These are phyloP conservation scores for Scalesia atractyloides DNA, from an alignment of 129 eudicot genomes.

Conservation along the genomic window DNA sequence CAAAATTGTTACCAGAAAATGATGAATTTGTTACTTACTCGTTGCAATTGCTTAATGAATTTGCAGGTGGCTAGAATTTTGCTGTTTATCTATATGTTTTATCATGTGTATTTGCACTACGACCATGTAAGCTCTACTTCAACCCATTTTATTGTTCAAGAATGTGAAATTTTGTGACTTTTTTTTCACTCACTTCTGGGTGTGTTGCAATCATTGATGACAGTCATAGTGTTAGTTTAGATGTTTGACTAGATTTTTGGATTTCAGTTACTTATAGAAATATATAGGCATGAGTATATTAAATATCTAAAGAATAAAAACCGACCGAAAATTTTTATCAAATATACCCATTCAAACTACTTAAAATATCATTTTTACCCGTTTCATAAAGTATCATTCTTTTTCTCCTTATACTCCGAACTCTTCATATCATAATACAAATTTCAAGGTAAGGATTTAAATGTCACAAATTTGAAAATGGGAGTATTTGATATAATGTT, in stretches of 20 bases:
- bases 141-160: too few species aligned
- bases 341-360: too few species aligned
- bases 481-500: too few species aligned
- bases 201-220: neutral
- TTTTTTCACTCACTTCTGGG: neutral
- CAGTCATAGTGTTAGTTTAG: neutral
- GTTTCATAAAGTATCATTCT: too few species aligned
- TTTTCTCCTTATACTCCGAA: too few species aligned
- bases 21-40: neutral
- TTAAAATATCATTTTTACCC: too few species aligned
- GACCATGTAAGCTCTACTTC: slow-evolving; percentile 53
- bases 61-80: slow-evolving; percentile 92
- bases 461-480: too few species aligned
- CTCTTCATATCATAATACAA: too few species aligned
- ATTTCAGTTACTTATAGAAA: neutral
- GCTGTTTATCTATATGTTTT: slow-evolving; percentile 74
- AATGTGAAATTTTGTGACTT: too few species aligned
- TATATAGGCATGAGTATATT: neutral
- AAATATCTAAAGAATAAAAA: too few species aligned
- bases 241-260: slow-evolving; percentile 2
- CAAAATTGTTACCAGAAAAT: neutral
- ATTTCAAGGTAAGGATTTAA: too few species aligned
- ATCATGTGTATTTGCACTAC: slow-evolving; percentile 65
- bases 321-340: too few species aligned
- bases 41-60: neutral